phyloP scores from a whole-genome alignment of 768 basidiomycete genomes.

The Myochromella boudieri region DNA sequence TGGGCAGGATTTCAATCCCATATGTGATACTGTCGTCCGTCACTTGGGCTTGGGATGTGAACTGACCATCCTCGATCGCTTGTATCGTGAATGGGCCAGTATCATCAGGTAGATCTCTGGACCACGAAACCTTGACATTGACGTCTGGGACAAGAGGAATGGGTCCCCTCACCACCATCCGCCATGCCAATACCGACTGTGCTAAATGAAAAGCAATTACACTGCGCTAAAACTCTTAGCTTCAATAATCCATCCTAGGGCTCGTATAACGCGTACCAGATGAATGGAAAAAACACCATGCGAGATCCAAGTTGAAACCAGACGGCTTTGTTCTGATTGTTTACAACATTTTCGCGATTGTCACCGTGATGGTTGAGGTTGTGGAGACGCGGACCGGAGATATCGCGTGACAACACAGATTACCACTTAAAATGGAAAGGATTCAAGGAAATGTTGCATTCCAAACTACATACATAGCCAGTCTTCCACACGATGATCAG shows the following conservation, averaged over 20 bases:
- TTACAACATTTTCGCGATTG: no score
- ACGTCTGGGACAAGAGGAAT: neutral
- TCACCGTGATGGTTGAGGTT: no score
- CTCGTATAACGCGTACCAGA: neutral
- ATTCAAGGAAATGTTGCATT: no score
- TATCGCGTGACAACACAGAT: no score
- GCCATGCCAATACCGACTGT: neutral
- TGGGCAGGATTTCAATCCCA: neutral
- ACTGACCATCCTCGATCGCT: neutral
- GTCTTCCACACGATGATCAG: no score
- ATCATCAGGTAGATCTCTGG: neutral
- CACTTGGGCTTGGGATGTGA: neutral
- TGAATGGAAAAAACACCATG: neutral
- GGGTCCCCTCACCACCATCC: neutral
- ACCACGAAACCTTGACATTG: neutral
- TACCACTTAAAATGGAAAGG: no score
- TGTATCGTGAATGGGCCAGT: neutral
- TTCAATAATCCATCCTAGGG: neutral
- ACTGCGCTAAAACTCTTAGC: neutral
- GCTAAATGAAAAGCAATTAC: neutral
- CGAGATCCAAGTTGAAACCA: no score
- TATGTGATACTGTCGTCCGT: neutral
- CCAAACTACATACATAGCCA: no score
- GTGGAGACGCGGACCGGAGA: no score
- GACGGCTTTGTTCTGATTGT: no score